These are phyloP conservation scores for Corymbia citriodora DNA, from an alignment of 441 rosid genomes.

Conservation along the genomic window DNA sequence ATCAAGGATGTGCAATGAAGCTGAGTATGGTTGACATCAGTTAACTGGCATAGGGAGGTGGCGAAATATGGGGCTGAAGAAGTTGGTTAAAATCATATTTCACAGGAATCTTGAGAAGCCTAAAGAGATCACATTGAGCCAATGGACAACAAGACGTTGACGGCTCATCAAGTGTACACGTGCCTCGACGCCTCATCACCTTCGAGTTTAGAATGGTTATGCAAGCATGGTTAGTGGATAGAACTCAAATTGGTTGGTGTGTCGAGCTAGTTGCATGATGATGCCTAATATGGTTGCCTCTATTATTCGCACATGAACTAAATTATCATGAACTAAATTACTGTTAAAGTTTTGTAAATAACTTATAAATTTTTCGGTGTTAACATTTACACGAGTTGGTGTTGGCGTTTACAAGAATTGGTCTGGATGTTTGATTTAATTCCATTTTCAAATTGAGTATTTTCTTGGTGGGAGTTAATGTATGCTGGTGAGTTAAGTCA, in stretches of 20 bases:
- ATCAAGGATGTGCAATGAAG: no score
- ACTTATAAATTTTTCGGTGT: not conserved
- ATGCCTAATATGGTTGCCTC: not conserved
- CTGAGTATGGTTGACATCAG: no score
- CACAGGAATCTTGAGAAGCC: no score
- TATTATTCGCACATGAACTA: not conserved
- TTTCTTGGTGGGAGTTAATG: no score
- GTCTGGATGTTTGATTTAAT: no score
- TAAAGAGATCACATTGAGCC: not conserved
- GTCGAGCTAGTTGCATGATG: not conserved
- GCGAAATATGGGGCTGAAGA: not conserved
- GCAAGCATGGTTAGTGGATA: not conserved
- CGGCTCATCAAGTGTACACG: not conserved
- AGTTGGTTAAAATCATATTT: not conserved
- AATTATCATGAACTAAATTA: not conserved
- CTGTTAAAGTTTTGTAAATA: not conserved
- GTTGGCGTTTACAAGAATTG: no score
- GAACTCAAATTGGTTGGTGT: not conserved
- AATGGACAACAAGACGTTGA: not conserved
- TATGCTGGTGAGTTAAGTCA: not conserved
- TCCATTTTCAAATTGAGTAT: no score
- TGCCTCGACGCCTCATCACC: slow-evolving; percentile 10
- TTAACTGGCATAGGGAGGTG: no score
- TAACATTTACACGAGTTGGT: not conserved
- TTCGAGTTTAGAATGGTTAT: not conserved